Conservation (phyloP, 371 early-diverging fungal genomes). For the Apophysomyces elegans region DNA sequence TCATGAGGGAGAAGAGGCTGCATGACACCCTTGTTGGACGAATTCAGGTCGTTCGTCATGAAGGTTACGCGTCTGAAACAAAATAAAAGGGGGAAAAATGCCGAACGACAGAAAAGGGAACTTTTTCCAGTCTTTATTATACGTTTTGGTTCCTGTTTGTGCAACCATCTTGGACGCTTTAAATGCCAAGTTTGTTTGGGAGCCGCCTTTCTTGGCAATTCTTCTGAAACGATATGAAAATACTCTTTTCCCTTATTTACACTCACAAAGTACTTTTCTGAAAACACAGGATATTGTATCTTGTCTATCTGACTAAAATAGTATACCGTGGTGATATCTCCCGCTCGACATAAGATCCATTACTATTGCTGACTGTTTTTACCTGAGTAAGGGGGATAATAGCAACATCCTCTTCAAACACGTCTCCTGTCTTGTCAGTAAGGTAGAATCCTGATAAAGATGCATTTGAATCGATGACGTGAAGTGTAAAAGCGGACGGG, state of each 20-base stretch:
- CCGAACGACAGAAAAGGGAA: no score
- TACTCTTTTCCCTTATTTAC: no score
- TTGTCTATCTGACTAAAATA: neutral
- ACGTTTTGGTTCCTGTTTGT: no score
- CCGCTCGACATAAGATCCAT: neutral
- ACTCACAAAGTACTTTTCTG: no score
- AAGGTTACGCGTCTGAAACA: neutral
- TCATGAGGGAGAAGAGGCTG: conserved; percentile 3
- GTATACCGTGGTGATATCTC: neutral
- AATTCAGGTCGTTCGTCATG: neutral
- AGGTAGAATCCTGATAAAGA: neutral
- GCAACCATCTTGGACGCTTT: no score
- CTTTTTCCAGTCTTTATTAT: no score
- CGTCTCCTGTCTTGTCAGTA: neutral
- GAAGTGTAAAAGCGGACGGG: neutral
- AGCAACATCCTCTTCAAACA: neutral
- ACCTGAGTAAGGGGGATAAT: neutral
- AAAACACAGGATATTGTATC: no score
- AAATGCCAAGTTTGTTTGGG: no score
- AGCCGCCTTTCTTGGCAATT: no score
- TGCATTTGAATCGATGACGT: neutral
- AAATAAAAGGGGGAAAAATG: no score
- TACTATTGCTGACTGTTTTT: neutral
- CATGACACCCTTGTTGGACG: neutral
- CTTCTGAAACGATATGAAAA: no score